Conservation (phyloP, 2,329 filamentous ascomycete genomes). For the Colletotrichum theobromicola region DNA sequence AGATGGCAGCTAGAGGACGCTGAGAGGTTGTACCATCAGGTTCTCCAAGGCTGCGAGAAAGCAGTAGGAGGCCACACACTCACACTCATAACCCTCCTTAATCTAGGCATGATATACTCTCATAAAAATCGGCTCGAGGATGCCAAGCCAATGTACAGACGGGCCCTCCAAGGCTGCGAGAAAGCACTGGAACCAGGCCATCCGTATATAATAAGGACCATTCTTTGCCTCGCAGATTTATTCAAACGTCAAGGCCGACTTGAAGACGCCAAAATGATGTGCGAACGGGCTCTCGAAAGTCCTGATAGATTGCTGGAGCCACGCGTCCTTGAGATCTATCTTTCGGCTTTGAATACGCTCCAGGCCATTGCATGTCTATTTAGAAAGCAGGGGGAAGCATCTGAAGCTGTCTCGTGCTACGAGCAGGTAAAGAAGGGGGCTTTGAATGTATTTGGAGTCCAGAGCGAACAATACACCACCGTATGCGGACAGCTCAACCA, state of each 20-base stretch:
- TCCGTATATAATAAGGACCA: accelerated
- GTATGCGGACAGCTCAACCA: background rate
- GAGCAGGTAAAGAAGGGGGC: background rate
- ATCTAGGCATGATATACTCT: no score
- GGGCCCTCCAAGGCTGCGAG: background rate
- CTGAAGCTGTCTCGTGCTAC: background rate
- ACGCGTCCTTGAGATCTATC: accelerated
- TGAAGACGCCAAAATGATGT: background rate
- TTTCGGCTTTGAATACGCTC: background rate
- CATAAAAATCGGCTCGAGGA: background rate
- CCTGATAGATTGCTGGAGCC: background rate
- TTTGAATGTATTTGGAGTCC: background rate
- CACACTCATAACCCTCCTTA: no score
- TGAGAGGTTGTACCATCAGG: no score
- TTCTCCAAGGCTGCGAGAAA: no score
- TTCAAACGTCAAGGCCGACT: background rate
- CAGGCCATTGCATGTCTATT: background rate
- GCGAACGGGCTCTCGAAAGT: background rate
- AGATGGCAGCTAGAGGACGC: no score
- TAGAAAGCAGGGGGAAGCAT: background rate
- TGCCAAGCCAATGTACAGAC: background rate
- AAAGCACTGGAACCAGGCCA: background rate
- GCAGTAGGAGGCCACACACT: no score
- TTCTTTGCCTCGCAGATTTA: accelerated
- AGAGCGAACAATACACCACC: background rate